Conservation (phyloP, 176 grass and related monocot species). For the barley (Hordeum vulgare) region DNA sequence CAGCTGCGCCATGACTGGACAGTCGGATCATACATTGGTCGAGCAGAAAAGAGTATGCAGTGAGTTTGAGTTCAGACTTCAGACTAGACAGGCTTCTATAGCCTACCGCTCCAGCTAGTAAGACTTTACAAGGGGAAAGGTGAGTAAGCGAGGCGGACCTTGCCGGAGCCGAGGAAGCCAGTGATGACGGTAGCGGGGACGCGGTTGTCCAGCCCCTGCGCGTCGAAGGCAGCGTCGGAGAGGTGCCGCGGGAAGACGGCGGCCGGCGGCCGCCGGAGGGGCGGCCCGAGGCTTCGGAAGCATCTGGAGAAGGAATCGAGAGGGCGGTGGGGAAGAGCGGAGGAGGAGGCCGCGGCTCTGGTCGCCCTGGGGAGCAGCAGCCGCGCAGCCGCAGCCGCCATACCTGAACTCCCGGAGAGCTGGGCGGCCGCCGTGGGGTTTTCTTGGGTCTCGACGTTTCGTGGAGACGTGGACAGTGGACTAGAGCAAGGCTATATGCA, state of each 20-base stretch:
- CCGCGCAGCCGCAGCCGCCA: conserved; percentile 30
- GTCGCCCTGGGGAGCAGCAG: conserved; percentile 34
- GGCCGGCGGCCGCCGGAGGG: not conserved
- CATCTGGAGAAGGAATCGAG: conserved; percentile 8
- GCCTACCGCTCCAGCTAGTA: not conserved
- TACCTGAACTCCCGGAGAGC: not conserved
- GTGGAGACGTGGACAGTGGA: not conserved
- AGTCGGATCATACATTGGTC: not conserved
- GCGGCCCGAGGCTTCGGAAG: conserved; percentile 1
- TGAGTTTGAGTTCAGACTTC: not conserved
- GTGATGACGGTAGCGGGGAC: conserved; percentile 70
- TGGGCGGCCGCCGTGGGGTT: not conserved
- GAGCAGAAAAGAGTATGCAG: not conserved
- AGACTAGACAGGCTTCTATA: not conserved
- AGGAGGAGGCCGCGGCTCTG: conserved; percentile 4
- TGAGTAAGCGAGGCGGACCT: conserved; percentile 22
- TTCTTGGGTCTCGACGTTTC: not conserved
- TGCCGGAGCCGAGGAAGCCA: conserved; percentile 67
- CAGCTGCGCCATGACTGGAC: not conserved
- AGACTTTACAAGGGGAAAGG: not conserved
- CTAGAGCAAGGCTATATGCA: not conserved
- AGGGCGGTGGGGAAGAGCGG: conserved; percentile 9
- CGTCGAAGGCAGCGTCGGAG: conserved; percentile 27
- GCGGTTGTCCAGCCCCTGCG: conserved; percentile 49
- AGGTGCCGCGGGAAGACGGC: not conserved